Base-by-base conservation (phyloP, 1,284 basidiomycete species). In the Pascua sp. region DNA sequence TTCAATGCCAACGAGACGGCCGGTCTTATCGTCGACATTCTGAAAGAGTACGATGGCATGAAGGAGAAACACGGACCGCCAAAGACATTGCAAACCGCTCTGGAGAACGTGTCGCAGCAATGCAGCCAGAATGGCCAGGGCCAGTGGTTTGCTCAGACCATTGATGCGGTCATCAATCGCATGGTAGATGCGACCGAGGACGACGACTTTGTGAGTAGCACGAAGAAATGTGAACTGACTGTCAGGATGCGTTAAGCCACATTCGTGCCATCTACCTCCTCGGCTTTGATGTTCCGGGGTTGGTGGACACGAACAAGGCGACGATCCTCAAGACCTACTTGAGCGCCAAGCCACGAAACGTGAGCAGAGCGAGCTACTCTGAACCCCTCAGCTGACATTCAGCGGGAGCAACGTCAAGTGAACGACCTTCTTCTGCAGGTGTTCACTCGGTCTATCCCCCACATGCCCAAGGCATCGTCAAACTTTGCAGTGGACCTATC, bases 401-500 rank as follows among this genome's bases (percentile, higher is more conserved):
- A 95, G 91, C 51, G 80, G 1, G 92, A 97, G 55, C 93, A 98
- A 63, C 83, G 90, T 62, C 79, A 82, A 0, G 87, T 87, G 2
- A 86, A 87, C 1, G 91, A 94, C 71, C 88, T 90, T 68, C 76
- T 97, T 1, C 81, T 98, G 36, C 87, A 88, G 62, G 90, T 96
- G 49, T 98, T 96, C 79, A 83, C 88, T 46, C 83, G 83, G 13
- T 88, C 87, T 9, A 86, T 97, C 46, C 90, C 91, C 0, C 82
- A 86, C 62, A 88, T 97, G 86, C 90, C 92, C 0, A 89, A 87
- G 75, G 90, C 92, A 0, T 84, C 89, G 0, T 82, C 85, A 2
- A 91, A 88, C 57, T 93, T 97, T 68, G 90, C 90, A 1, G 84
- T 88, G 51, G 89, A 91, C 49, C 81, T 97, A 15, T 90, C 96